Evolutionary conservation across 164 flowering plant species (phyloP).

Genomic region (Macadamia integrifolia): DNA sequence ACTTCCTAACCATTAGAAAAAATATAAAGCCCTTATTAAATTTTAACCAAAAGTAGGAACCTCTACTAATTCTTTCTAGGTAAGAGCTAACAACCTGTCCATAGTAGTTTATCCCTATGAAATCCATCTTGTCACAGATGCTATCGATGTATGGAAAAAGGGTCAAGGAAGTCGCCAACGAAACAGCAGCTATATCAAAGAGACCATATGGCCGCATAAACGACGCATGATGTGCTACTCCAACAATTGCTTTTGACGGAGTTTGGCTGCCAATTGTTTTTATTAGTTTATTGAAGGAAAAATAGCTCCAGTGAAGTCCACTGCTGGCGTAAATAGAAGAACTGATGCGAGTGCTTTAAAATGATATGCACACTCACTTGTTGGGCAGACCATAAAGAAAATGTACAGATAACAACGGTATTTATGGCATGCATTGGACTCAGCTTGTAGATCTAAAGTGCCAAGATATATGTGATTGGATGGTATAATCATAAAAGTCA

Average conservation of each 20-base stretch:
- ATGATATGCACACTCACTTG: background rate
- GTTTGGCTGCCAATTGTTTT: conserved; percentile 24
- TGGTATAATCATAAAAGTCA: no score
- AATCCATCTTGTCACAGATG: conserved; percentile 68
- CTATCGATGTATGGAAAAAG: conserved; percentile 72
- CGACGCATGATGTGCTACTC: conserved; percentile 91
- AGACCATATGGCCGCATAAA: conserved; percentile 94
- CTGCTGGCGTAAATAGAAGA: background rate
- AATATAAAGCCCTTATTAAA: background rate
- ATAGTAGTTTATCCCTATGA: conserved; percentile 91
- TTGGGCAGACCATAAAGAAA: no score
- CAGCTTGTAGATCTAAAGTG: no score
- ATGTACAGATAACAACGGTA: no score
- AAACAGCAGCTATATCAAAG: conserved; percentile 78
- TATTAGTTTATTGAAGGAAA: background rate
- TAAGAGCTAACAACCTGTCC: conserved; percentile 64
- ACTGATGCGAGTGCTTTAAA: background rate
- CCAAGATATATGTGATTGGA: no score
- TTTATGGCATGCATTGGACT: no score
- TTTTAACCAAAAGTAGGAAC: background rate
- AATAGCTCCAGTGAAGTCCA: conserved; percentile 2
- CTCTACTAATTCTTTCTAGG: background rate
- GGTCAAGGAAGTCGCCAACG: conserved; percentile 72
- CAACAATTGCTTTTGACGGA: conserved; percentile 46
- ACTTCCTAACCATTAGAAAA: conserved; percentile 56